Conservation (phyloP, 331 rosid genomes). For the Arachis monticola region DNA sequence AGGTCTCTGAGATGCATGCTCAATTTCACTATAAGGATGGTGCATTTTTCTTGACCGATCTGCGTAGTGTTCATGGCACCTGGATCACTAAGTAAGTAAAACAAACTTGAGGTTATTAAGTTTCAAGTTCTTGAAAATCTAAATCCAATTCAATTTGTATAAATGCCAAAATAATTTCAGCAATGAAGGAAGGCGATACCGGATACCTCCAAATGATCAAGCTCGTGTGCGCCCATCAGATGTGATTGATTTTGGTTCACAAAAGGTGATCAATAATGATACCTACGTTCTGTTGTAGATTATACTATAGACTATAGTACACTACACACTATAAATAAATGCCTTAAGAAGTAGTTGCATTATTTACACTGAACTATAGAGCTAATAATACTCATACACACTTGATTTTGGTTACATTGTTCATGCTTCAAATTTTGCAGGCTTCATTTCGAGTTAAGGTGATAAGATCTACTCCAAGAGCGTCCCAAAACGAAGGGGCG, state of each 20-base stretch:
- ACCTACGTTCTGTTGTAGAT: background rate
- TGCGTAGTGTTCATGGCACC: conserved; percentile 74
- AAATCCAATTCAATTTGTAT: too few species aligned
- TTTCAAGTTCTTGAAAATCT: background rate
- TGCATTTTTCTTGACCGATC: conserved; percentile 83
- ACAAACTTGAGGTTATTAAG: conserved; percentile 9
- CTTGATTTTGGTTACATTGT: background rate
- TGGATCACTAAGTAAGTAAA: conserved; percentile 85
- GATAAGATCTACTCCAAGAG: conserved; percentile 45
- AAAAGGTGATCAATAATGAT: conserved; percentile 56
- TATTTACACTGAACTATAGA: background rate
- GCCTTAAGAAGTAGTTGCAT: background rate
- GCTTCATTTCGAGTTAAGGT: conserved; percentile 77
- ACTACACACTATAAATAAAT: background rate
- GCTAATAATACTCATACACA: background rate
- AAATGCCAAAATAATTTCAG: conserved; percentile 47
- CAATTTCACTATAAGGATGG: conserved; percentile 72
- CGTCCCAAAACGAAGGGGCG: conserved; percentile 39
- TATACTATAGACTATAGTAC: too few species aligned
- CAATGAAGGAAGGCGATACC: conserved; percentile 65
- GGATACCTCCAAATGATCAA: conserved; percentile 61
- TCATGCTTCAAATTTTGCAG: conserved; percentile 50
- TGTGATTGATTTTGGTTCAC: conserved; percentile 76
- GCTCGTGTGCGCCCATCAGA: conserved; percentile 72
- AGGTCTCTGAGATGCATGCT: conserved; percentile 85